Percentiles rank a stretch among this genome's conserved stretches.
Evolutionary conservation across 2,329 filamentous ascomycete genomes (phyloP).

Genomic region (Neonectria faginata): DNA sequence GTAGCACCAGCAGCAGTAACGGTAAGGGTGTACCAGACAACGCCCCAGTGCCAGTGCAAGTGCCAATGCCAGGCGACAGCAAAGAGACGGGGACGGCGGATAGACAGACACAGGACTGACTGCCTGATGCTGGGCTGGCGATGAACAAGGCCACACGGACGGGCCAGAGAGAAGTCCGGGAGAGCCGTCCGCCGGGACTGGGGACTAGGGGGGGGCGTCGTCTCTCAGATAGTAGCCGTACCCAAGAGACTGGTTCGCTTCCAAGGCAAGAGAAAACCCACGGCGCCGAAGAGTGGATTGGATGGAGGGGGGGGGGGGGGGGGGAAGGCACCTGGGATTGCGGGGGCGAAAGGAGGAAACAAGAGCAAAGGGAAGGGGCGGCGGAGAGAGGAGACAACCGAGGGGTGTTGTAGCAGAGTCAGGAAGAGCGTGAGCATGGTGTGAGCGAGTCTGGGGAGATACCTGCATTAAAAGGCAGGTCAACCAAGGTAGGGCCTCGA

Average conservation of each 20-base stretch:
- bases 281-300: constrained; percentile 44
- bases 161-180: constrained; percentile 21
- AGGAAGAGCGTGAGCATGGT: constrained; percentile 44
- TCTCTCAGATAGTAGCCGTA: constrained; percentile 39
- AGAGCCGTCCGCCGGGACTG: constrained; percentile 32
- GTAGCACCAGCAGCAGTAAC: constrained; percentile 17
- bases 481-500: constrained; percentile 28
- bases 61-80: not conserved
- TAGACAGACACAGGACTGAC: no score
- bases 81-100: not conserved
- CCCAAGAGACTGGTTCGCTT: constrained; percentile 47
- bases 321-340: constrained; percentile 35
- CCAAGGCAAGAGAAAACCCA: constrained; percentile 44
- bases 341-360: constrained; percentile 45
- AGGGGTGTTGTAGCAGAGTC: constrained; percentile 46
- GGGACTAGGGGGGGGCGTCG: constrained; percentile 26
- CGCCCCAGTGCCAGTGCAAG: constrained; percentile 6
- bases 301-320: constrained; percentile 26
- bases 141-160: constrained; percentile 32
- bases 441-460: constrained; percentile 42
- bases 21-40: constrained; percentile 20
- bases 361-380: constrained; percentile 41
- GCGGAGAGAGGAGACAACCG: constrained; percentile 40
- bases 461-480: constrained; percentile 48
- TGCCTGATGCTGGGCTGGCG: constrained; percentile 12